phyloP scores from a whole-genome alignment of 2,329 filamentous ascomycete species.

The Karstenula rhodostoma region DNA sequence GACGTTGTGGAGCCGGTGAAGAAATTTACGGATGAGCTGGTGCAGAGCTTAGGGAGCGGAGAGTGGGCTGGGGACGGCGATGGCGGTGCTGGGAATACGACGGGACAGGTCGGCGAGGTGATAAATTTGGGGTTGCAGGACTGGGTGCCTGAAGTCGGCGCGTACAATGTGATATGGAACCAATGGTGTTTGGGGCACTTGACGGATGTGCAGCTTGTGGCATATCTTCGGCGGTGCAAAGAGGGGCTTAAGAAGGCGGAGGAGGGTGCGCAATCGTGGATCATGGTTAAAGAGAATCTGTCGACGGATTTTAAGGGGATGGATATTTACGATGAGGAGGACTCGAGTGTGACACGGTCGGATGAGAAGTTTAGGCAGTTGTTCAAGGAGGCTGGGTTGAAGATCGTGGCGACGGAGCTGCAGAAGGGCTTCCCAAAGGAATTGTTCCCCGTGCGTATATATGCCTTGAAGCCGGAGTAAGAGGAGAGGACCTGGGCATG shows the following conservation, averaged over 20 bases:
- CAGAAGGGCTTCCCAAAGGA: slow-evolving; percentile 71
- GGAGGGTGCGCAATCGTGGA: slow-evolving; percentile 54
- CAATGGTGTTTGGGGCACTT: slow-evolving; percentile 92
- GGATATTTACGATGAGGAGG: slow-evolving; percentile 78
- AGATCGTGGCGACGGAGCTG: slow-evolving; percentile 55
- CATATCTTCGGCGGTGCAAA: slow-evolving; percentile 71
- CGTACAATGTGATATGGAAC: slow-evolving; percentile 85
- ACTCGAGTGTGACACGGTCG: slow-evolving; percentile 80
- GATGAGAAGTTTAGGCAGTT: slow-evolving; percentile 75
- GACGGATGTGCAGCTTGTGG: slow-evolving; percentile 74
- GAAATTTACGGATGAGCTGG: slow-evolving; percentile 76
- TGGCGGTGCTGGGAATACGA: slow-evolving; percentile 15
- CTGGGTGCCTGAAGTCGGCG: slow-evolving; percentile 62
- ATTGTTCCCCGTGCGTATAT: slow-evolving; percentile 78
- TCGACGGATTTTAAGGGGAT: slow-evolving; percentile 59
- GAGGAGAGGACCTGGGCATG: neutral
- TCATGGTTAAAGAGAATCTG: slow-evolving; percentile 85
- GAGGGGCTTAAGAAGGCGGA: slow-evolving; percentile 50
- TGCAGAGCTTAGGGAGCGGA: slow-evolving; percentile 32
- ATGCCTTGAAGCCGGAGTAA: slow-evolving; percentile 71
- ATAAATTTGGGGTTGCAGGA: slow-evolving; percentile 78
- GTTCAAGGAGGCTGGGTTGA: slow-evolving; percentile 74
- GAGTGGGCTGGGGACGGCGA: slow-evolving; percentile 33
- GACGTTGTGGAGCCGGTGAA: slow-evolving; percentile 86
- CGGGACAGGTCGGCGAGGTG: slow-evolving; percentile 66